phyloP scores from a whole-genome alignment of 2,329 filamentous ascomycete genomes.

The Exophiala xenobiotica region DNA sequence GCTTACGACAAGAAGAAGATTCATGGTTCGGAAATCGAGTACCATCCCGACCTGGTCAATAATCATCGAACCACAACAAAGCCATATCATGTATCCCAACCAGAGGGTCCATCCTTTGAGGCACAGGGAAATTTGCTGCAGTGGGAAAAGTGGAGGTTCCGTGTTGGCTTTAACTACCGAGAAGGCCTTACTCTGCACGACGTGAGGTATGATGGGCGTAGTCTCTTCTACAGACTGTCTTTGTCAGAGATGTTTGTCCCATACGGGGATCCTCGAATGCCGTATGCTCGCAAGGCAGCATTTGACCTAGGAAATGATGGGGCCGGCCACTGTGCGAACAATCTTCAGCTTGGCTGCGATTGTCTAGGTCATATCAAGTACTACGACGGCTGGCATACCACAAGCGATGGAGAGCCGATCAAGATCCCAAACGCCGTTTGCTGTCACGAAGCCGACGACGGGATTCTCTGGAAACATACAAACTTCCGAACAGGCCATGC shows the following conservation, averaged over 20 bases:
- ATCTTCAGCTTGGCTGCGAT: constrained; percentile 45
- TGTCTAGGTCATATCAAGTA: constrained; percentile 48
- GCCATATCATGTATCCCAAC: constrained; percentile 39
- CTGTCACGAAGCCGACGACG: constrained; percentile 42
- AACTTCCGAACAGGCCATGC: constrained; percentile 40
- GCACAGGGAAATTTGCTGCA: constrained; percentile 33
- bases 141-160: constrained; percentile 48
- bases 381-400: constrained; percentile 42
- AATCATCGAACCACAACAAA: constrained; percentile 38
- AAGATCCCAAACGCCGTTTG: constrained; percentile 45
- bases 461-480: constrained; percentile 44
- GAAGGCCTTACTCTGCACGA: constrained; percentile 46
- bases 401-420: constrained; percentile 37
- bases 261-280: constrained; percentile 43
- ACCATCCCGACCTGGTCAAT: constrained; percentile 36
- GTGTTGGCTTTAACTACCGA: constrained; percentile 48
- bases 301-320: constrained; percentile 48
- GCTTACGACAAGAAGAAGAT: constrained; percentile 46
- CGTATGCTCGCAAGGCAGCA: constrained; percentile 44
- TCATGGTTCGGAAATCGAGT: constrained; percentile 39
- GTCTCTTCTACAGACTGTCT: constrained; percentile 44
- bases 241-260: constrained; percentile 48
- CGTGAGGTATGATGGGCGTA: constrained; percentile 40
- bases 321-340: constrained; percentile 45
- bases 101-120: constrained; percentile 38